Conservation (phyloP, 73 alveolate genomes). For the Paramecium caudatum region DNA sequence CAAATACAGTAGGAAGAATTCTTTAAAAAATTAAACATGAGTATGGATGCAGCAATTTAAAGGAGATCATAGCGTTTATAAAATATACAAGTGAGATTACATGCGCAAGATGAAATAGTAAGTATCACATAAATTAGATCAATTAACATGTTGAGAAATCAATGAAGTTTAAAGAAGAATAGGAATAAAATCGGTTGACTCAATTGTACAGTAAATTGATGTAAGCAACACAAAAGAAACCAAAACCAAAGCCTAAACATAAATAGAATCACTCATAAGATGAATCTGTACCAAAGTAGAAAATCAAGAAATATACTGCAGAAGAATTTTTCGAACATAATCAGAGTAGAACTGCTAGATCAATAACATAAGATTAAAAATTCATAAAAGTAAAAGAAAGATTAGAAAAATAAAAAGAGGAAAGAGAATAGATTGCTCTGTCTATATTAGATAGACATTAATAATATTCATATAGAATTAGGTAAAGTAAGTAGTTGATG, state of each 20-base stretch:
- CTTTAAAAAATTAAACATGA: neutral
- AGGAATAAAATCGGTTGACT: neutral
- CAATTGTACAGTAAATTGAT: neutral
- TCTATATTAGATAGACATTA: neutral
- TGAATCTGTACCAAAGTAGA: too few species aligned
- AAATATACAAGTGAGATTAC: neutral
- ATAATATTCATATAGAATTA: neutral
- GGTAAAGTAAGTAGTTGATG: neutral
- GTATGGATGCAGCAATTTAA: constrained; percentile 22
- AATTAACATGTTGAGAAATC: constrained; percentile 23
- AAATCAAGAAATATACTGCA: too few species aligned
- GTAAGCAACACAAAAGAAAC: neutral
- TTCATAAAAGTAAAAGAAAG: neutral
- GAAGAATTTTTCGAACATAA: too few species aligned
- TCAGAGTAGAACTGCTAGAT: constrained; percentile 26
- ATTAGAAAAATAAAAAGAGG: neutral
- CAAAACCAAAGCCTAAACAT: neutral
- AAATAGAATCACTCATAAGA: too few species aligned
- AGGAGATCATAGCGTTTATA: neutral
- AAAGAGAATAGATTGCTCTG: neutral
- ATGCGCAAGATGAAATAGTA: constrained; percentile 24
- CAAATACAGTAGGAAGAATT: neutral
- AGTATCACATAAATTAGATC: neutral
- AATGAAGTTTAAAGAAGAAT: neutral
- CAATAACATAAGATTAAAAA: neutral